Base-by-base conservation (phyloP, 202 grass and related monocot species). In the Setaria italica region DNA sequence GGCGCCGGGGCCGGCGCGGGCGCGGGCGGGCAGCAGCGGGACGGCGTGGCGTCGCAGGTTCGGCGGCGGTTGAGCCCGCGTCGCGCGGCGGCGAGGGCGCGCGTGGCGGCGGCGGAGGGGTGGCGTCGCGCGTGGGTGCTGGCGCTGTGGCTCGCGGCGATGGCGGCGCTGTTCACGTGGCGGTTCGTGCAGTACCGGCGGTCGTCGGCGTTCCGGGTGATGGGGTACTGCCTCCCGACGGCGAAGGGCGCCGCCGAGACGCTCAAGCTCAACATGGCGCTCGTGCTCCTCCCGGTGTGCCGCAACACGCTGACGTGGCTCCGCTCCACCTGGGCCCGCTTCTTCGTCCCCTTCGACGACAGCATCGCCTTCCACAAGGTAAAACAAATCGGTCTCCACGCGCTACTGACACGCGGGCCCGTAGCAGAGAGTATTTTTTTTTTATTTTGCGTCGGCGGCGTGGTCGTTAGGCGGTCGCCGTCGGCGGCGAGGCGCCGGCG, bases 361-460 rank as follows among this genome's bases (percentile, higher is more conserved):
- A 93, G 78, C 87, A 99, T 99, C 88, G 91, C 94, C 51, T 99
- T 99, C 86, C 97, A 99, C 87, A 99, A 99, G 97, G 97, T 99
- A 74, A n/a, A 55, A 19, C 41, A 39, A 19, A 17, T 0, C 20
- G 1, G n/a, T 30, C 25, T 32, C 25, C 25, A 25, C 16, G 8
- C 33, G 2, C 63, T 9, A 4, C 55, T 67, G 64, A 12, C 64
- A 10, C 16, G 64, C 3, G 34, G 34, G 64, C 6, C 16, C 63
- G 6, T 10, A 11, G n/a, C 8, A 11, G 57, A 25, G 9, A 11
- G n/a, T 11, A 20, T 29, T 2, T 19, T 5, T 14, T 21, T 25
- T 25, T 25, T 25, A 25, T 25, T 25, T 25, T 10, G 54, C 6
- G 55, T 58, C 56, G 56, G 56, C 4, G 70, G 3, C 68, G 49